phyloP scores from a whole-genome alignment of 1,139 yeast species.

The Sugiyamaella castrensis region DNA sequence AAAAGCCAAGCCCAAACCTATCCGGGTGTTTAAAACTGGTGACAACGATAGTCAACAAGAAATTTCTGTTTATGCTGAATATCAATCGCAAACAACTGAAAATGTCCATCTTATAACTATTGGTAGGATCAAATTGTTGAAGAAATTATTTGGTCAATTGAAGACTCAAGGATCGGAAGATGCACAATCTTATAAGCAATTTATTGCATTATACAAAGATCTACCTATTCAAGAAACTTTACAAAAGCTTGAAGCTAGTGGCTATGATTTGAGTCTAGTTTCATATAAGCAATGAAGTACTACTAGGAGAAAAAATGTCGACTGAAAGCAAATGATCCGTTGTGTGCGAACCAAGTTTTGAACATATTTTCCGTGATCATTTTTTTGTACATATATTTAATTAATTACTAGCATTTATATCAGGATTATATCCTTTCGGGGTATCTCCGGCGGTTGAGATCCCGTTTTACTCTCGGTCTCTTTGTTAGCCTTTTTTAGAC shows the following conservation, averaged over 20 bases:
- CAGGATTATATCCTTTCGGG: too few relatives aligned
- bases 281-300: constrained; percentile 8
- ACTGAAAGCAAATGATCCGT: too few relatives aligned
- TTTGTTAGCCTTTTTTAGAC: too few relatives aligned
- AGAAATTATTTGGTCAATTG: constrained; percentile 51
- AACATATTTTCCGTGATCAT: too few relatives aligned
- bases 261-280: constrained; percentile 39
- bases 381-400: not conserved
- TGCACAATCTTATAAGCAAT: constrained; percentile 47
- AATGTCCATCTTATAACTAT: constrained; percentile 50
- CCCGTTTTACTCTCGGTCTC: too few relatives aligned
- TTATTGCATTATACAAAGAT: constrained; percentile 32
- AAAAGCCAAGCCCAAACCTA: constrained; percentile 25
- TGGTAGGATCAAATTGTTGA: constrained; percentile 62
- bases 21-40: constrained; percentile 13
- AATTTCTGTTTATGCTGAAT: constrained; percentile 51
- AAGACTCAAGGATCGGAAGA: constrained; percentile 45
- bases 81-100: constrained; percentile 37
- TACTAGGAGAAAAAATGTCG: too few relatives aligned
- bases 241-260: constrained; percentile 35
- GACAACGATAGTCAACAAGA: constrained; percentile 6
- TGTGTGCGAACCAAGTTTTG: too few relatives aligned
- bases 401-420: too few relatives aligned
- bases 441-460: too few relatives aligned
- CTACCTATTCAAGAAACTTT: constrained; percentile 38